Evolutionary conservation across 2,329 filamentous ascomycete genomes (phyloP).

Genomic region (Lecanicillium sp.): DNA sequence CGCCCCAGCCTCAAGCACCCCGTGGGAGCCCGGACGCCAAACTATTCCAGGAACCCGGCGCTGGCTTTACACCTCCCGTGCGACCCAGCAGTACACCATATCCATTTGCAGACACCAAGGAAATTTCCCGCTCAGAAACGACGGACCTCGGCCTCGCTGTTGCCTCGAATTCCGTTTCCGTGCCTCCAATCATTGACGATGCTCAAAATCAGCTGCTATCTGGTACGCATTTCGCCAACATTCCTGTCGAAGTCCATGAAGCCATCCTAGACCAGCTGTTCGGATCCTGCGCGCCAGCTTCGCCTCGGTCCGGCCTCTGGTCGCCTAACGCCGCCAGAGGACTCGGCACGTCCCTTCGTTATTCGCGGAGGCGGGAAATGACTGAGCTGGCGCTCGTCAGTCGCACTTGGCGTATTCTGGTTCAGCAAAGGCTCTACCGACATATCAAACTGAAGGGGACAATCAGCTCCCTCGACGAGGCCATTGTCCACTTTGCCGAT

Average conservation of each 20-base stretch:
- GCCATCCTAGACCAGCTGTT: constrained; percentile 66
- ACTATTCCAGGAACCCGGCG: neutral
- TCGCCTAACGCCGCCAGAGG: constrained; percentile 49
- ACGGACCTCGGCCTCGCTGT: constrained; percentile 26
- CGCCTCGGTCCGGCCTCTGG: constrained; percentile 50
- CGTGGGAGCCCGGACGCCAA: constrained; percentile 5
- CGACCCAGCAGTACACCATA: constrained; percentile 57
- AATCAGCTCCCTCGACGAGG: constrained; percentile 52
- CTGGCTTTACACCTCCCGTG: constrained; percentile 27
- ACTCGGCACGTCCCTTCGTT: constrained; percentile 60
- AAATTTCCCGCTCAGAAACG: constrained; percentile 20
- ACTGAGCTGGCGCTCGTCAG: constrained; percentile 60
- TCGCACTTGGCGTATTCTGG: constrained; percentile 57
- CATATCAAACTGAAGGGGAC: constrained; percentile 73
- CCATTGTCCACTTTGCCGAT: constrained; percentile 53
- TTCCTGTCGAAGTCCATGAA: constrained; percentile 67
- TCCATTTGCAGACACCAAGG: constrained; percentile 42
- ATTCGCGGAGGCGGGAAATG: constrained; percentile 60
- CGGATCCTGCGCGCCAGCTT: constrained; percentile 53
- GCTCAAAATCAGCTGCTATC: constrained; percentile 13
- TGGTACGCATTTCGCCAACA: constrained; percentile 37
- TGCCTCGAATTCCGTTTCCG: constrained; percentile 12
- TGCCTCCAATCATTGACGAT: neutral
- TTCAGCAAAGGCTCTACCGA: constrained; percentile 67
- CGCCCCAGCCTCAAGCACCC: neutral